Conservation (phyloP, 1,139 yeast species). For the Kurtzmaniella quercitrusa region DNA sequence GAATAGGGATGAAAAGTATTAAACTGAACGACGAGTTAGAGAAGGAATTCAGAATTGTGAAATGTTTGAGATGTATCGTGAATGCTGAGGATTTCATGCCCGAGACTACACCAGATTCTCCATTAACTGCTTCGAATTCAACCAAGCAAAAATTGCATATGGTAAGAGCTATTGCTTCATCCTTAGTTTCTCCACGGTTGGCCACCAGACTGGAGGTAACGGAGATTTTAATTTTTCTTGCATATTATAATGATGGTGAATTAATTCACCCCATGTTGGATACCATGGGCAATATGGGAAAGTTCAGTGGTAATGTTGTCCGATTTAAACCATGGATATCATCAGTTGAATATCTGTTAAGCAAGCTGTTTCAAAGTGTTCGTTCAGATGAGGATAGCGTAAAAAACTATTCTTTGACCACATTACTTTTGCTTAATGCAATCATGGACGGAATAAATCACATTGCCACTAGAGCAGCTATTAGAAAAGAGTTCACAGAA, state of each 20-base stretch:
- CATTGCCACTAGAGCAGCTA: constrained; percentile 25
- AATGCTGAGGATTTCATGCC: constrained; percentile 18
- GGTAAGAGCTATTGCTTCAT: constrained; percentile 33
- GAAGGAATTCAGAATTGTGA: constrained; percentile 35
- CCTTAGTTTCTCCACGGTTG: constrained; percentile 39
- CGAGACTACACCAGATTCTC: constrained; percentile 1
- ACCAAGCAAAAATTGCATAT: constrained; percentile 27
- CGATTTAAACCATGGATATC: constrained; percentile 42
- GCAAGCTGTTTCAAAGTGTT: constrained; percentile 27
- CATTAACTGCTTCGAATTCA: background rate
- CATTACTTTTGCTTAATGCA: constrained; percentile 42
- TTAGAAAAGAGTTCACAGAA: constrained; percentile 40
- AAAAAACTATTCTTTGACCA: constrained; percentile 41
- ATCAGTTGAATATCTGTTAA: constrained; percentile 23
- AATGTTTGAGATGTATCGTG: constrained; percentile 34
- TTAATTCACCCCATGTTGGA: constrained; percentile 28
- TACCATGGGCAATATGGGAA: constrained; percentile 32
- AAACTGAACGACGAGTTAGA: constrained; percentile 46
- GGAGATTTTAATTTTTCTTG: constrained; percentile 37
- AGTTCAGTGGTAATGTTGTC: constrained; percentile 30
- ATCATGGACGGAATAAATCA: constrained; percentile 34
- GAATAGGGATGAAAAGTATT: constrained; percentile 40
- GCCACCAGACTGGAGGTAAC: constrained; percentile 42
- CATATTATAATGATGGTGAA: constrained; percentile 23
- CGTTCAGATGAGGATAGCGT: constrained; percentile 21